Evolutionary conservation across 345 rosid species (phyloP), one percentile per base, ranked within the genome.

Genomic region (Trapa bicornis): DNA sequence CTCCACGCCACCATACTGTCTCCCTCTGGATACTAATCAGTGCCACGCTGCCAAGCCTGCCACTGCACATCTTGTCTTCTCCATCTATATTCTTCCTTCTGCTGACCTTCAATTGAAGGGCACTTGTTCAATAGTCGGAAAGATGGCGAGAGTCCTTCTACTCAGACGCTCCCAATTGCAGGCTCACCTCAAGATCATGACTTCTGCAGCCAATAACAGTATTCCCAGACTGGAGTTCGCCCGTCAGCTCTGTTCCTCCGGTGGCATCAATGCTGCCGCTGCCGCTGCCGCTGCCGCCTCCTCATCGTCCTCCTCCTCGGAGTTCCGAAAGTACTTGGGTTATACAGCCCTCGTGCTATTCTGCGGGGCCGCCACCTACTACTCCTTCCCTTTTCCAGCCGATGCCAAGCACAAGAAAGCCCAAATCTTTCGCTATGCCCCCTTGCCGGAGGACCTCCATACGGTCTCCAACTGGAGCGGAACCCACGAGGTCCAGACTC

Each of bases 391-490:
- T 0, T 86, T 94, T 72, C 61, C 96, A 5, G 87, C 80, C 17
- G 74, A 75, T 56, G 96, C 96, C 37, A 91, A 91, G 62, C 92
- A 94, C 89, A 94, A 87, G 70, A 91, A 87, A 65, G 96, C 97
- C 68, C 92, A 87, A 45, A 70, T 91, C 78, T 94, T 94, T 79
- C 89, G 96, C 0, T 89, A 89, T 67, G 96, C 99, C 47, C 97
- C 96, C 0, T 71, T 94, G 15, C 96, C 97, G 1, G 99, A 91
- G 14, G 99, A 94, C 71, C 96, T 94, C 60, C 97, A 94, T 76
- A 86, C 87, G 8, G 87, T 94, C 37, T 87, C 99, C 73, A 94
- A 94, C 74, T 91, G 96, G 99, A 94, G 99, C 48, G 95, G 96
- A 14, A 91, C 97, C 67, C 96, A 94, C 78, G 99, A 94, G 89